Percentiles rank a stretch among this genome's conserved stretches.
phyloP scores from a whole-genome alignment of 805 yeast species.

The Starmerella floricola region DNA sequence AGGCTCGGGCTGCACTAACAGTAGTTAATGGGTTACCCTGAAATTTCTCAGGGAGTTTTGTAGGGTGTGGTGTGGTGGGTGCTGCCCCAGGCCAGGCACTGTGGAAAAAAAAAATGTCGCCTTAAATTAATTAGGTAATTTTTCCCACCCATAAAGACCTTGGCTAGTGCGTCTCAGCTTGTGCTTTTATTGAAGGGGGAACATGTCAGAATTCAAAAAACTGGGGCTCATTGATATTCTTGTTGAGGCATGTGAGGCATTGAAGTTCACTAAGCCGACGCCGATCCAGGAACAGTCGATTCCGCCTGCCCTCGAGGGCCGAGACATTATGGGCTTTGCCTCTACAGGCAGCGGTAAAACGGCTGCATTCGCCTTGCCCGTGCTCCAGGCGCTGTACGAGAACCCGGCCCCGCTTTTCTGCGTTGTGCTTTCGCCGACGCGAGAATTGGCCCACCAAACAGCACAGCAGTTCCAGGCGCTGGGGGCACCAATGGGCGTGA shows the following conservation, averaged over 20 bases:
- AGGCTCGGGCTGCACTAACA: too few species aligned
- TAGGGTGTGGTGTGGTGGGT: not conserved
- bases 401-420: constrained; percentile 82
- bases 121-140: constrained; percentile 11
- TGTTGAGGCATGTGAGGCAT: constrained; percentile 59
- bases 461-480: constrained; percentile 91
- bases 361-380: constrained; percentile 96
- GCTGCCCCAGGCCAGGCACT: too few species aligned
- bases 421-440: constrained; percentile 68
- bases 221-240: constrained; percentile 34
- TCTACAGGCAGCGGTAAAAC: constrained; percentile 98
- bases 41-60: not conserved
- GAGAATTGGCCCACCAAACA: constrained; percentile 48
- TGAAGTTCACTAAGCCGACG: constrained; percentile 74
- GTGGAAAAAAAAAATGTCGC: too few species aligned
- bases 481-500: constrained; percentile 84
- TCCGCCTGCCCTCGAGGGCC: constrained; percentile 80
- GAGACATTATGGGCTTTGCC: constrained; percentile 90
- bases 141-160: not conserved
- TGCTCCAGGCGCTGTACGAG: constrained; percentile 79
- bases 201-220: constrained; percentile 24
- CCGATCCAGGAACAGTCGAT: constrained; percentile 88
- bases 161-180: not conserved
- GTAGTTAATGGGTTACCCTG: too few species aligned
- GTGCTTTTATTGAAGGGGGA: too few species aligned